A percentile compares a stretch with the other conserved stretches of the same genome.
Conservation (phyloP, 106 monocot species). For the Narthecium ossifragum region DNA sequence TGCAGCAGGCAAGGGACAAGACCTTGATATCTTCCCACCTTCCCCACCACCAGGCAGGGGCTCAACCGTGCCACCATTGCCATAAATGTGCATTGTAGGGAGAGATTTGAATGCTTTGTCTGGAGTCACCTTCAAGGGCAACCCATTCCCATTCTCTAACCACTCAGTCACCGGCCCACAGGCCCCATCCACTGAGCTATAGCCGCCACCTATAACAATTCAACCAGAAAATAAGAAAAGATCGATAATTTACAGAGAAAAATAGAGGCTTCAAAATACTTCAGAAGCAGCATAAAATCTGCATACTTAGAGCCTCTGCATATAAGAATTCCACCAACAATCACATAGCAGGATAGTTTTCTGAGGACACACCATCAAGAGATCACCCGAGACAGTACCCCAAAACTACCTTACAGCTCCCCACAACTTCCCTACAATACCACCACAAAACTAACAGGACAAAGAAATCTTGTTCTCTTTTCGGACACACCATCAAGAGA, state of each 20-base stretch:
- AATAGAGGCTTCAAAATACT: neutral
- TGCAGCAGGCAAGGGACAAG: constrained; percentile 21
- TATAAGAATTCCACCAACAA: neutral
- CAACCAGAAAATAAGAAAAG: neutral
- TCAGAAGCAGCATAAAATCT: neutral
- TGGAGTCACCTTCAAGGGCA: neutral
- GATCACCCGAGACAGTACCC: neutral
- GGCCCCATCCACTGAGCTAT: constrained; percentile 14
- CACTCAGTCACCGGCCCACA: constrained; percentile 7
- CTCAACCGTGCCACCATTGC: neutral
- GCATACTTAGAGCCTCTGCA: neutral
- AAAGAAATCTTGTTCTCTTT: too few species aligned
- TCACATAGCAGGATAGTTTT: neutral
- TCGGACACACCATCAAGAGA: neutral
- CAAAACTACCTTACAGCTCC: neutral
- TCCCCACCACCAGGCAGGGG: neutral
- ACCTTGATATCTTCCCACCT: constrained; percentile 15
- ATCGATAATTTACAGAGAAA: neutral
- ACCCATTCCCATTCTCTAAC: constrained; percentile 9
- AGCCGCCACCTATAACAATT: constrained; percentile 17
- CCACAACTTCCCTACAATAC: too few species aligned
- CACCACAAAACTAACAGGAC: too few species aligned
- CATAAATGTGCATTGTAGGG: constrained; percentile 27
- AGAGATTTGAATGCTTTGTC: constrained; percentile 38
- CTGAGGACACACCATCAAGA: neutral